Conservation (phyloP, 148 eudicot species). For the Rheum nobile region DNA sequence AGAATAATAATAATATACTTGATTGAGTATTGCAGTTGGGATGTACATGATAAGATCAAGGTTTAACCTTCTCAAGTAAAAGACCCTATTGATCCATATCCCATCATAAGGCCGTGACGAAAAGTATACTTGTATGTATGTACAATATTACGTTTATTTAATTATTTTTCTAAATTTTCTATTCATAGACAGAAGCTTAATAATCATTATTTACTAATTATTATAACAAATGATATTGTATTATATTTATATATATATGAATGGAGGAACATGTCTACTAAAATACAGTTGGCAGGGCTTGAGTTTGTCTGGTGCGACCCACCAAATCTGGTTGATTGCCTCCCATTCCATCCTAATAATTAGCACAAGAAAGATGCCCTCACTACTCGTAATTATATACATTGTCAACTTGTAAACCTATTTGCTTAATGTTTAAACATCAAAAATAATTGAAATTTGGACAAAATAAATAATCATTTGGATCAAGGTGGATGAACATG, state of each 20-base stretch:
- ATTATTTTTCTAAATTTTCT: no score
- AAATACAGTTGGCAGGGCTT: neutral
- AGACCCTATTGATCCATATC: no score
- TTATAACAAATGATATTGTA: neutral
- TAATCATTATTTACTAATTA: no score
- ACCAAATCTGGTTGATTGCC: conserved; percentile 6
- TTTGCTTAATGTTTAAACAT: neutral
- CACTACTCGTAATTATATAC: neutral
- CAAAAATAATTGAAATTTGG: neutral
- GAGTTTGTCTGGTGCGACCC: neutral
- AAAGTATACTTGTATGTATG: no score
- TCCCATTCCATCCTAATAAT: neutral
- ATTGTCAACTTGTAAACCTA: neutral
- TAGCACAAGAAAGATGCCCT: neutral
- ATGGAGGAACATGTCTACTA: neutral
- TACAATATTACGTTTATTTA: no score
- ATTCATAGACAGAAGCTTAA: no score
- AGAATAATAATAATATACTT: no score
- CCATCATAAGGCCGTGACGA: no score
- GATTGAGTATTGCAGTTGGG: no score
- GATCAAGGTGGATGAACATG: neutral
- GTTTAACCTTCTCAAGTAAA: no score
- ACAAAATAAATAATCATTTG: neutral
- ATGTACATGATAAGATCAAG: no score
- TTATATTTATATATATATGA: neutral